These are phyloP conservation scores for Marsdenia floribunda DNA, from an alignment of 257 asterid species.

Conservation along the genomic window DNA sequence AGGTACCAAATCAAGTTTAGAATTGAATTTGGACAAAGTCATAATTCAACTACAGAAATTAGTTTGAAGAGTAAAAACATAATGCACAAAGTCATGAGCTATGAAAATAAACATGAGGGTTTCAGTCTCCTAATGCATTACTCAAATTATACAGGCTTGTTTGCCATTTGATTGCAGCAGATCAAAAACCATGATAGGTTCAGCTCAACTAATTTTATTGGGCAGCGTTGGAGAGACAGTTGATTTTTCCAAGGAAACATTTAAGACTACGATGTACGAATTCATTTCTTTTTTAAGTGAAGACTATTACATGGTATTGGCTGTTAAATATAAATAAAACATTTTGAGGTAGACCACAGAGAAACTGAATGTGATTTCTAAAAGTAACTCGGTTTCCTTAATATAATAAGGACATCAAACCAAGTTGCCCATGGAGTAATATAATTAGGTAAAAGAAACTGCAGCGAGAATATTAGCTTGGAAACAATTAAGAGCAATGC, in stretches of 20 bases:
- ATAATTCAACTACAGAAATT: background rate
- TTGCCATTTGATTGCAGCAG: background rate
- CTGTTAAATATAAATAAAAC: background rate
- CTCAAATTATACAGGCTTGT: background rate
- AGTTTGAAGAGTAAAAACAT: background rate
- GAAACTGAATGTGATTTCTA: background rate
- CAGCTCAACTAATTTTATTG: background rate
- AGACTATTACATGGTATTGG: background rate
- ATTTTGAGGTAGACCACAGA: background rate
- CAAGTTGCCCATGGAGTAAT: background rate
- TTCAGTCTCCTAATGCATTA: background rate
- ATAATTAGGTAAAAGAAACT: background rate
- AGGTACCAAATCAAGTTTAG: background rate
- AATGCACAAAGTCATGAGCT: background rate
- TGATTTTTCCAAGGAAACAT: background rate
- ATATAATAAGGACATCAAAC: background rate
- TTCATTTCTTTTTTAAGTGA: background rate
- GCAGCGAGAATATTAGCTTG: background rate
- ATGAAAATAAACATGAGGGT: background rate
- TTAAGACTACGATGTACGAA: background rate
- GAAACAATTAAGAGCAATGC: background rate
- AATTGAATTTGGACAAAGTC: background rate
- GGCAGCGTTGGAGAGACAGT: background rate
- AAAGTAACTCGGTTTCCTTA: background rate
- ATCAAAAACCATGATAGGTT: background rate